Conservation (phyloP, 1,284 basidiomycete species). For the Phylloporus sp. region DNA sequence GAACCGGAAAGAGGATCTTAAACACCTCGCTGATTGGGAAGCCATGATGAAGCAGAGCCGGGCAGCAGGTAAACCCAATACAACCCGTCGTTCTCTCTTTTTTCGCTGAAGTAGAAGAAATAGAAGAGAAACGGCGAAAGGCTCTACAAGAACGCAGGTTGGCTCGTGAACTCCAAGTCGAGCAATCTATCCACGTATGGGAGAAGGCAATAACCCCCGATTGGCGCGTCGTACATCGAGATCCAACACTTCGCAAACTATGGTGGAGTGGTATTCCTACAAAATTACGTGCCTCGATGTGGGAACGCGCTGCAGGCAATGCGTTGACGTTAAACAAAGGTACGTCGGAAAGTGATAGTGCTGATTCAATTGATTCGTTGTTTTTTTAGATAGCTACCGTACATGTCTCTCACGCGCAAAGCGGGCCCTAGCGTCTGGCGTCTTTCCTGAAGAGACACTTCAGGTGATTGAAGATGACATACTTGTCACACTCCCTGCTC, state of each 20-base stretch:
- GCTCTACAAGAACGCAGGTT: conserved; percentile 70
- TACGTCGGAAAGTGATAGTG: conserved; percentile 38
- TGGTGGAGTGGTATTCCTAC: conserved; percentile 96
- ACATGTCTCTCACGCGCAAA: conserved; percentile 78
- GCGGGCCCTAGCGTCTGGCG: conserved; percentile 72
- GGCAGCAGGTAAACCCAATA: conserved; percentile 62
- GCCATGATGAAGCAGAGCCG: conserved; percentile 89
- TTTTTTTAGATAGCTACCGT: conserved; percentile 70
- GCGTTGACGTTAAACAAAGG: conserved; percentile 87
- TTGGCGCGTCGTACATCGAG: conserved; percentile 79
- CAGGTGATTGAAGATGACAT: conserved; percentile 84
- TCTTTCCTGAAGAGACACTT: conserved; percentile 79
- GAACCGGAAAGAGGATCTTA: conserved; percentile 78
- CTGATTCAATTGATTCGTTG: conserved; percentile 9
- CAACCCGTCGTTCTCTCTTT: background rate
- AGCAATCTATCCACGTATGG: conserved; percentile 78
- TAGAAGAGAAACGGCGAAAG: conserved; percentile 75
- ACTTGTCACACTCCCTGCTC: conserved; percentile 77
- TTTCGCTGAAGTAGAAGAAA: conserved; percentile 17
- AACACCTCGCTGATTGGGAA: conserved; percentile 90
- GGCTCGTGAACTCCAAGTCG: conserved; percentile 72
- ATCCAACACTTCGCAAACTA: conserved; percentile 70
- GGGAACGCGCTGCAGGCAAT: conserved; percentile 91
- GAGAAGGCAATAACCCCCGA: conserved; percentile 83
- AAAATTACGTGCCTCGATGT: conserved; percentile 85